These are phyloP conservation scores for Eremothecium sinecaudum DNA, from an alignment of 1,139 yeast species.

Conservation along the genomic window DNA sequence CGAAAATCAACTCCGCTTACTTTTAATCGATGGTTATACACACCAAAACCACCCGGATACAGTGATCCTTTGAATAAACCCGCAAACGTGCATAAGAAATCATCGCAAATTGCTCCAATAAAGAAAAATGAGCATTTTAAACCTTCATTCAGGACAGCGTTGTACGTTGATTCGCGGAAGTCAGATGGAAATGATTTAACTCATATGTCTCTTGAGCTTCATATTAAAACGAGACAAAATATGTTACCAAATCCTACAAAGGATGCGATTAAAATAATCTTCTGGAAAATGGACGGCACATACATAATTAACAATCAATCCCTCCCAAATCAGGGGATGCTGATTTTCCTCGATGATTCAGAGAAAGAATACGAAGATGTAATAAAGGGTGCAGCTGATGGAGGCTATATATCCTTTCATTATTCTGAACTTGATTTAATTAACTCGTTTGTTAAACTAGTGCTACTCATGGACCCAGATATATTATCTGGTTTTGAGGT, in stretches of 20 bases:
- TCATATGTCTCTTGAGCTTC: constrained; percentile 56
- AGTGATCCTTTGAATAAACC: constrained; percentile 25
- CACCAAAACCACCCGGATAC: constrained; percentile 35
- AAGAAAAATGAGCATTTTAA: too few species aligned
- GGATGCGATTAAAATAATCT: constrained; percentile 51
- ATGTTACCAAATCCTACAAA: constrained; percentile 55
- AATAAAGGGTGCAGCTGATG: constrained; percentile 14
- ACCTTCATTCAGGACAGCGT: too few species aligned
- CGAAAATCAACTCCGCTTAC: background rate
- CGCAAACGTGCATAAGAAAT: background rate
- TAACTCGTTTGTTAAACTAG: constrained; percentile 44
- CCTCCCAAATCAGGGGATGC: constrained; percentile 31
- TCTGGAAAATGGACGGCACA: constrained; percentile 52
- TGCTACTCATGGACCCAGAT: constrained; percentile 72
- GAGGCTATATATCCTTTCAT: constrained; percentile 29
- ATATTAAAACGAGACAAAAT: constrained; percentile 43
- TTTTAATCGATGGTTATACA: constrained; percentile 24
- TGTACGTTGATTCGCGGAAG: too few species aligned
- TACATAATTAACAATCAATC: constrained; percentile 31
- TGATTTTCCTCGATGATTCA: constrained; percentile 21
- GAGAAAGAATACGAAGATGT: constrained; percentile 4
- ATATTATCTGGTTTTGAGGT: constrained; percentile 79
- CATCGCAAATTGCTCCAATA: constrained; percentile 7
- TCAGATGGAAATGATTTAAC: constrained; percentile 33
- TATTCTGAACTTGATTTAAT: constrained; percentile 50